phyloP scores from a whole-genome alignment of 202 grass and related monocot genomes.

The Carex sylvatica region DNA sequence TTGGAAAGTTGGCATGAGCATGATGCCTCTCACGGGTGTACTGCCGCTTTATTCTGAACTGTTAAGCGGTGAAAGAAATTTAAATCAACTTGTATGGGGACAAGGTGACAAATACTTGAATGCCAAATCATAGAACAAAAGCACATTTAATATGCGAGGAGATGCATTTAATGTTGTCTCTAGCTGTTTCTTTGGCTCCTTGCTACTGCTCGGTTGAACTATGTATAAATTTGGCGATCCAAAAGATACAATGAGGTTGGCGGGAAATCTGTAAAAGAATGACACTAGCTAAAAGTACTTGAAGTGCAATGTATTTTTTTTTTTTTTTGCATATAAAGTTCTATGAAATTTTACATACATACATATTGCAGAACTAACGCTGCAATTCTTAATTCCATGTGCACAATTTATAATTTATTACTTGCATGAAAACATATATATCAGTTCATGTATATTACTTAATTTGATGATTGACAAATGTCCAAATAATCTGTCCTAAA shows the following conservation, averaged over 20 bases:
- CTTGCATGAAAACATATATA: too few relatives aligned
- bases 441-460: too few relatives aligned
- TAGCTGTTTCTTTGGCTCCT: not conserved
- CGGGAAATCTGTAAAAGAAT: not conserved
- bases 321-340: too few relatives aligned
- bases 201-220: not conserved
- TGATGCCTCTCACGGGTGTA: conserved; percentile 14
- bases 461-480: too few relatives aligned
- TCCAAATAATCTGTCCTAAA: too few relatives aligned
- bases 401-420: too few relatives aligned
- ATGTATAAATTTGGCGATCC: not conserved
- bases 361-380: too few relatives aligned
- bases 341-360: too few relatives aligned
- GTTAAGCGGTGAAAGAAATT: not conserved
- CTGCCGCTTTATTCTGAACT: conserved; percentile 3
- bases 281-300: not conserved
- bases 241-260: not conserved
- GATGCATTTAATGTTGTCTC: conserved; percentile 8
- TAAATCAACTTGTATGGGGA: conserved; percentile 10
- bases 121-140: conserved; percentile 20
- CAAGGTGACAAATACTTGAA: conserved; percentile 4
- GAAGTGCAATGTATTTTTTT: not conserved
- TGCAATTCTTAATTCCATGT: too few relatives aligned
- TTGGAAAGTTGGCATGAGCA: conserved; percentile 10
- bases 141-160: conserved; percentile 9